Percentiles rank a stretch among this genome's conserved stretches.
Evolutionary conservation across 495 filamentous ascomycete species (phyloP).

Genomic region (Hypoxylon rickii): DNA sequence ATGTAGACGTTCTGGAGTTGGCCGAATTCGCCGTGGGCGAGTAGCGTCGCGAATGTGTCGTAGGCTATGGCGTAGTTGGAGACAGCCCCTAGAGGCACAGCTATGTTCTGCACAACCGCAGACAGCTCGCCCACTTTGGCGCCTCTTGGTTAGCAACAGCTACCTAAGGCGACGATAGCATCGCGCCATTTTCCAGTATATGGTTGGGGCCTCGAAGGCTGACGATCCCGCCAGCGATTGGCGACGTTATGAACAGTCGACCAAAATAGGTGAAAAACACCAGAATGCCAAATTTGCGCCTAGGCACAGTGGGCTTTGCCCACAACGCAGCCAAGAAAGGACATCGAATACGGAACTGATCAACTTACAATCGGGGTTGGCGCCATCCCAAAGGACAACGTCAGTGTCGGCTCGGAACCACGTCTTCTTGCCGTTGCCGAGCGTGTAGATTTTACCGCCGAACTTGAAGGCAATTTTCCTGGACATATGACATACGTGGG

Average conservation of each 20-base stretch:
- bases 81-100: background rate
- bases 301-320: too few species aligned
- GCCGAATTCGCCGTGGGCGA: background rate
- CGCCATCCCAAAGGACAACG: constrained; percentile 1
- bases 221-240: too few species aligned
- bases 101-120: background rate
- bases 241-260: too few species aligned
- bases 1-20: background rate
- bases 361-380: constrained; percentile 3
- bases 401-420: constrained; percentile 13
- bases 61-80: background rate
- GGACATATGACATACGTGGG: background rate
- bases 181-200: too few species aligned
- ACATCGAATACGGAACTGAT: background rate
- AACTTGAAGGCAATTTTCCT: background rate
- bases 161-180: too few species aligned
- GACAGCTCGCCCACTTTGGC: constrained; percentile 12
- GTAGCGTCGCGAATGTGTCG: background rate
- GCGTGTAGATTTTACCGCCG: background rate
- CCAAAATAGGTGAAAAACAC: too few species aligned
- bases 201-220: too few species aligned
- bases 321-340: too few species aligned
- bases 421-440: background rate
- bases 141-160: constrained; percentile 1
- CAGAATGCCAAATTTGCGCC: too few species aligned